phyloP scores from a whole-genome alignment of 768 basidiomycete species.

The Antrodiella citrinella region DNA sequence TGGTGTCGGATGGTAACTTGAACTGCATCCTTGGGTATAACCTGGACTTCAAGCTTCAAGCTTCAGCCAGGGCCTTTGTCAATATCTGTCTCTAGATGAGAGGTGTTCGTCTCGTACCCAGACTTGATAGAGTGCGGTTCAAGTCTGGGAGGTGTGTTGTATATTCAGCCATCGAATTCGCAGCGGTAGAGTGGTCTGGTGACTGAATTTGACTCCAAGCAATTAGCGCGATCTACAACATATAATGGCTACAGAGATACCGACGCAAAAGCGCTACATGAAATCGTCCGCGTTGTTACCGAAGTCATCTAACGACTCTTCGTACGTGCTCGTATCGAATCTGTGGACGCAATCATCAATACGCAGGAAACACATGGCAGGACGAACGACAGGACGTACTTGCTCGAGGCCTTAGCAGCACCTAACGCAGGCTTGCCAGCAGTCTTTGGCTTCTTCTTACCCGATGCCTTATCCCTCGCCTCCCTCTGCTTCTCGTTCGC shows the following conservation, averaged over 20 bases:
- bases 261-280: constrained; percentile 53
- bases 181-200: too few relatives aligned
- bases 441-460: constrained; percentile 83
- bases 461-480: constrained; percentile 73
- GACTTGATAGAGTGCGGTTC: too few relatives aligned
- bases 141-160: too few relatives aligned
- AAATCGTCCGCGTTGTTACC: constrained; percentile 72
- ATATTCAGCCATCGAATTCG: too few relatives aligned
- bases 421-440: constrained; percentile 70
- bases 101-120: too few relatives aligned
- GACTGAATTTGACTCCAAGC: too few relatives aligned
- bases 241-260: constrained; percentile 1
- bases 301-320: constrained; percentile 88
- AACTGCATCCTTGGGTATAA: too few relatives aligned
- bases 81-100: too few relatives aligned
- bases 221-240: not conserved
- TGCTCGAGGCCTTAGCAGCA: constrained; percentile 55
- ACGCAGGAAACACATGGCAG: too few relatives aligned
- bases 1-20: too few relatives aligned
- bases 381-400: constrained; percentile 31
- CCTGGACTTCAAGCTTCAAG: too few relatives aligned
- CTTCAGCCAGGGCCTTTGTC: too few relatives aligned
- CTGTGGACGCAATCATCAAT: constrained; percentile 28
- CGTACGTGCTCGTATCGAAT: constrained; percentile 73
- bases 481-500: constrained; percentile 96